Evolutionary conservation across 495 filamentous ascomycete species (phyloP).

Genomic region (Oidiodendron maius): DNA sequence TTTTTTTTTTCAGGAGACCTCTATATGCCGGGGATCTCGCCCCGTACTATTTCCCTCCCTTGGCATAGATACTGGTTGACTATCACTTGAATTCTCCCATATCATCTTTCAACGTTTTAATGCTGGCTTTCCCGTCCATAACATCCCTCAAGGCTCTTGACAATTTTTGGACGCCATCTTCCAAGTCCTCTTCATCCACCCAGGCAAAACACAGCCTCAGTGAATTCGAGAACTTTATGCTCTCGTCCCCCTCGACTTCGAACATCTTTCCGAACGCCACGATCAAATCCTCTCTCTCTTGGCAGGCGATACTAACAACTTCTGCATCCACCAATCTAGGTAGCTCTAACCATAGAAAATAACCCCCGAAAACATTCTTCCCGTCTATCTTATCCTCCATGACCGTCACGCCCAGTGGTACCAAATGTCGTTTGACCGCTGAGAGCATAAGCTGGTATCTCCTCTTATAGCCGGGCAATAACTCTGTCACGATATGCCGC

Average conservation of each 20-base stretch:
- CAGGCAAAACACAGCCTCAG: constrained; percentile 71
- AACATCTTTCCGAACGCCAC: constrained; percentile 62
- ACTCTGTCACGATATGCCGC: constrained; percentile 29
- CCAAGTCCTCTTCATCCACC: constrained; percentile 62
- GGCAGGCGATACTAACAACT: constrained; percentile 49
- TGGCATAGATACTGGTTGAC: too few relatives aligned
- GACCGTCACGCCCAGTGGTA: constrained; percentile 50
- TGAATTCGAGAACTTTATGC: constrained; percentile 41
- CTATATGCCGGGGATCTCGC: too few relatives aligned
- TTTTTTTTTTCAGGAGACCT: too few relatives aligned
- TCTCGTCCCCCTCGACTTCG: constrained; percentile 53
- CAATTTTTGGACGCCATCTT: constrained; percentile 61
- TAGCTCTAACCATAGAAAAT: constrained; percentile 74
- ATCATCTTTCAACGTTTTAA: constrained; percentile 3
- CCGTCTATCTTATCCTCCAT: constrained; percentile 17
- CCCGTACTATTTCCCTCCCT: too few relatives aligned
- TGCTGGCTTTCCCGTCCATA: background rate
- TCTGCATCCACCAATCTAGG: constrained; percentile 43
- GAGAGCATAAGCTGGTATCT: constrained; percentile 32
- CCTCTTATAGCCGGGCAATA: constrained; percentile 47
- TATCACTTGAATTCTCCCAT: constrained; percentile 15
- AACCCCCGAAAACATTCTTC: constrained; percentile 54
- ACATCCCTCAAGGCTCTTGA: constrained; percentile 35
- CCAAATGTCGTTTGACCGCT: constrained; percentile 49
- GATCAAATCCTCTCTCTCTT: constrained; percentile 54